These are phyloP conservation scores for Chlamydomonas eustigma DNA, from an alignment of 139 green algal genomes.

Conservation along the genomic window DNA sequence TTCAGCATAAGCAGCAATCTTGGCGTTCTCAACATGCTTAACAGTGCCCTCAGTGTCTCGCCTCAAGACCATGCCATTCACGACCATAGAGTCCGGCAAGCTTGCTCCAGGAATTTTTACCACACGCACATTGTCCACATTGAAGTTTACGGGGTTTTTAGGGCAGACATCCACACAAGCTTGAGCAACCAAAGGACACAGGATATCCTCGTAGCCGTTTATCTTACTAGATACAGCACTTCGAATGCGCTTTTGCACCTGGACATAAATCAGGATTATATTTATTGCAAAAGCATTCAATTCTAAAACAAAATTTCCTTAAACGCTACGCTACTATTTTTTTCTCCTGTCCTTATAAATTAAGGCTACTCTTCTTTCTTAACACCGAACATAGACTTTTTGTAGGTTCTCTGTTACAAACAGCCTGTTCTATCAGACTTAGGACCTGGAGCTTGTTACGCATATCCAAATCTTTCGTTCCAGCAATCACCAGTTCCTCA, in stretches of 20 bases:
- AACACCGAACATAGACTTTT: too few relatives aligned
- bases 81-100: constrained; percentile 57
- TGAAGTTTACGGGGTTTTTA: constrained; percentile 95
- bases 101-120: constrained; percentile 85
- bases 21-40: constrained; percentile 73
- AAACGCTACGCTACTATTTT: too few relatives aligned
- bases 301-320: too few relatives aligned
- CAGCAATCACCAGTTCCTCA: constrained; percentile 73
- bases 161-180: constrained; percentile 94
- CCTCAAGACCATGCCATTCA: constrained; percentile 90
- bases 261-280: too few relatives aligned
- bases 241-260: constrained; percentile 74
- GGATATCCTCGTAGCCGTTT: constrained; percentile 81
- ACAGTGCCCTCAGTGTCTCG: constrained; percentile 83
- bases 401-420: too few relatives aligned
- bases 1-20: constrained; percentile 80
- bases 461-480: constrained; percentile 80
- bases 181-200: constrained; percentile 84
- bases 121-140: constrained; percentile 97
- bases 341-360: too few relatives aligned
- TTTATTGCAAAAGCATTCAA: too few relatives aligned
- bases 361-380: too few relatives aligned
- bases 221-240: constrained; percentile 82
- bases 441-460: constrained; percentile 59
- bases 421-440: too few relatives aligned